Evolutionary conservation across 176 grass and related monocot genomes (phyloP).

Genomic region (Tillandsia leiboldiana): DNA sequence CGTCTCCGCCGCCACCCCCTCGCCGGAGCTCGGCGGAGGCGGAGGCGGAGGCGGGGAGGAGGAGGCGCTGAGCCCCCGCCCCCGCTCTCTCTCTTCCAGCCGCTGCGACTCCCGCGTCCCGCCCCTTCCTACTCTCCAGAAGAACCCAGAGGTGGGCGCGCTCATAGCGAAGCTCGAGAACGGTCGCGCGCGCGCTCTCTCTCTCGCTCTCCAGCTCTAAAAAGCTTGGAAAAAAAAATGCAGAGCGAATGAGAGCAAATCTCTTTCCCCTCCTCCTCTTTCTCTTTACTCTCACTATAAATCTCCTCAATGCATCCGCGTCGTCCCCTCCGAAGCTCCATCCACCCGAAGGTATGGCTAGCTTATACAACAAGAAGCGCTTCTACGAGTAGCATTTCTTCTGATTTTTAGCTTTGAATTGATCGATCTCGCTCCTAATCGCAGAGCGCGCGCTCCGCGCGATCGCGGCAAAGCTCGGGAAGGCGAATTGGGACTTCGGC

Average conservation of each 20-base stretch:
- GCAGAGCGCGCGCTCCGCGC: slow-evolving; percentile 36
- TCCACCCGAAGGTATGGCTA: slow-evolving; percentile 16
- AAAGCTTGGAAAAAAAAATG: no score
- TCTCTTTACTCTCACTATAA: not conserved
- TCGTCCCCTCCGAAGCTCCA: slow-evolving; percentile 8
- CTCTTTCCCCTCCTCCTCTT: not conserved
- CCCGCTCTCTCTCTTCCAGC: no score
- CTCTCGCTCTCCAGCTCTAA: no score
- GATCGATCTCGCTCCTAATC: not conserved
- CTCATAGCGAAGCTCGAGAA: no score
- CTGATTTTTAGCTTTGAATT: not conserved
- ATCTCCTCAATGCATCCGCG: not conserved
- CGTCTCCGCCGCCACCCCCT: no score
- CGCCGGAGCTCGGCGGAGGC: no score
- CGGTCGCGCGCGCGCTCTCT: no score
- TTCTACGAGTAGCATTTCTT: not conserved
- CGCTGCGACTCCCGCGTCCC: no score
- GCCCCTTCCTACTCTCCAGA: no score
- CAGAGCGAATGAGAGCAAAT: not conserved
- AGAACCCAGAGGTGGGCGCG: no score
- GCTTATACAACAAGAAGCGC: not conserved
- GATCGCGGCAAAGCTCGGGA: slow-evolving; percentile 28
- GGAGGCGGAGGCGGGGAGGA: no score
- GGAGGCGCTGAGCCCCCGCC: no score
- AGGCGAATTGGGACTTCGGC: slow-evolving; percentile 55